Base-by-base conservation (phyloP, 1,284 basidiomycete species). In the Trichosporon ovoides region DNA sequence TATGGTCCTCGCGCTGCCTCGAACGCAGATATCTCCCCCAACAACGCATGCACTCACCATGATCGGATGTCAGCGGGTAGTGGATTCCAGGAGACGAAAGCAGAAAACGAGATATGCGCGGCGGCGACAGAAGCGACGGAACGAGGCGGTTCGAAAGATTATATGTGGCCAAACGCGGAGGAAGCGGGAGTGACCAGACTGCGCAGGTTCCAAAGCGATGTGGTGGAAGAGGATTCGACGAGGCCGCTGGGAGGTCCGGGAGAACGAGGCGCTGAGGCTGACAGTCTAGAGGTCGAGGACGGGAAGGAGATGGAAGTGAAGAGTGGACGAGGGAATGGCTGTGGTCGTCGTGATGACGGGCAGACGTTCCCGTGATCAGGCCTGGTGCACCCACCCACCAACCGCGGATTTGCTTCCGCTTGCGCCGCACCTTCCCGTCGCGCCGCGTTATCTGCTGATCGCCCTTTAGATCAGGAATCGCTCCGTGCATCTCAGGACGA, bases 341-440 rank as follows among this genome's bases (percentile, higher is more conserved):
- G 28, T 9, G 28, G 40, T 24, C 20, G 5, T 37, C 12, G 35
- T 48, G 43, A 28, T 48, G 43, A 48, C 43, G 22, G 28, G 20
- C 20, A 20, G 24, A 24, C 43, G 43, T 48, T 48, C 43, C 43
- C 43, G 43, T 48, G 43, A 48, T 48, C 43, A 48, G 28, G 43
- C 43, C 22, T 20, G 40, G 40, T 46, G 20, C 40, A 24, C 12
- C 43, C 43, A n/a, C n/a, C n/a, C n/a, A n/a, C n/a, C n/a, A n/a
- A n/a, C n/a, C n/a, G 28, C 28, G 22, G 43, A 48, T 48, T 48
- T 48, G 43, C 24, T 48, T 24, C 43, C 43, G 43, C n/a, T n/a
- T 22, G 40, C 20, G 20, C 40, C 40, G 40, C 24, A 16, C 43
- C 43, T 28, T 22, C 22, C 22, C 40, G 18, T 48, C 24, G n/a